Conservation (phyloP, 2,329 filamentous ascomycete genomes). For the Cylindrodendrum hubeiense region DNA sequence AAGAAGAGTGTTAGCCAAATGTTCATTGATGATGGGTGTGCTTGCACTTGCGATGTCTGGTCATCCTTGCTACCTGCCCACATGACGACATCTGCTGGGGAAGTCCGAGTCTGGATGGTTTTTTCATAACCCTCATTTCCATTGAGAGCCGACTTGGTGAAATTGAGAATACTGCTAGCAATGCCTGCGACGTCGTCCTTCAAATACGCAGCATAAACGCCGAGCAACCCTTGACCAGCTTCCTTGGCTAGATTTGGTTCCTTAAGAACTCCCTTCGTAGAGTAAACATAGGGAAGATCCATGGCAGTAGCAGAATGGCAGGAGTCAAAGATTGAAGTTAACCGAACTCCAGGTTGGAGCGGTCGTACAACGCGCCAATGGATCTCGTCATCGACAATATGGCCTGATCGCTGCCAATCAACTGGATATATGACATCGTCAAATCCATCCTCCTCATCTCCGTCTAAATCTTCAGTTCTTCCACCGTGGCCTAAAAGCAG, state of each 20-base stretch:
- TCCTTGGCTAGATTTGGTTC: slow-evolving; percentile 86
- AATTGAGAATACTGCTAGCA: slow-evolving; percentile 79
- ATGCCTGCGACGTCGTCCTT: slow-evolving; percentile 87
- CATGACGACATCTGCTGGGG: slow-evolving; percentile 95
- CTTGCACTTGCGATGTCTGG: slow-evolving; percentile 78
- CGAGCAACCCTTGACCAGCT: slow-evolving; percentile 78
- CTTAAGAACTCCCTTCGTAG: slow-evolving; percentile 83
- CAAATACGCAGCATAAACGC: slow-evolving; percentile 82
- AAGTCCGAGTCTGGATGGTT: slow-evolving; percentile 90
- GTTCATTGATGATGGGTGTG: slow-evolving; percentile 18
- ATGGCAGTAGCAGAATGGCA: slow-evolving; percentile 84
- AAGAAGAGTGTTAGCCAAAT: slow-evolving; percentile 36
- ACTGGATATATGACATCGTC: slow-evolving; percentile 86
- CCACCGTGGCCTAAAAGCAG: slow-evolving; percentile 76
- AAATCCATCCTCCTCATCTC: slow-evolving; percentile 82
- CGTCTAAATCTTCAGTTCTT: slow-evolving; percentile 79
- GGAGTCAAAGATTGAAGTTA: slow-evolving; percentile 85
- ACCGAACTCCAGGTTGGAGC: slow-evolving; percentile 84
- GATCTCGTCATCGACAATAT: slow-evolving; percentile 85
- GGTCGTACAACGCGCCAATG: slow-evolving; percentile 82
- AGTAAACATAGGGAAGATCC: slow-evolving; percentile 85
- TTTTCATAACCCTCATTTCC: slow-evolving; percentile 86
- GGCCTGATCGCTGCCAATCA: slow-evolving; percentile 76
- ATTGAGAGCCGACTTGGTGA: slow-evolving; percentile 88
- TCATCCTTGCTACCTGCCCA: slow-evolving; percentile 97